A percentile compares a stretch with the other conserved stretches of the same genome.
These are phyloP conservation scores for Gynostemma pentaphyllum DNA, from an alignment of 306 rosid genomes.

Conservation along the genomic window DNA sequence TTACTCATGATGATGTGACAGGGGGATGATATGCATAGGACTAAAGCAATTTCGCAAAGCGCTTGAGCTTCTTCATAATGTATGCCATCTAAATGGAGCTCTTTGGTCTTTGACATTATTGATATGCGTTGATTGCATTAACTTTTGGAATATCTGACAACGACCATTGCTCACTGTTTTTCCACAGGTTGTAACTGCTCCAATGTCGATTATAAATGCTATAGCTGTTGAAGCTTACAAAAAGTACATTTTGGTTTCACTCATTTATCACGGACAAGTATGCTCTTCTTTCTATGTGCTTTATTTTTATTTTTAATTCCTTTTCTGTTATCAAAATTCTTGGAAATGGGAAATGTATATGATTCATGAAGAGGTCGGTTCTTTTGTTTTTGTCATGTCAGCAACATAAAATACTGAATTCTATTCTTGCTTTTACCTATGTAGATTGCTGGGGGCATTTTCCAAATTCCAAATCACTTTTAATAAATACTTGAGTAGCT, in stretches of 20 bases:
- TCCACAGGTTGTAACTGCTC: constrained; percentile 87
- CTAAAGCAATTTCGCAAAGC: constrained; percentile 71
- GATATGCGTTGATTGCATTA: constrained; percentile 8
- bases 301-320: background rate
- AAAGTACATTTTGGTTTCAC: constrained; percentile 73
- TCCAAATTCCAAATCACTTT: background rate
- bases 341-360: background rate
- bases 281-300: constrained; percentile 15
- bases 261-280: constrained; percentile 83
- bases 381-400: background rate
- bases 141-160: background rate
- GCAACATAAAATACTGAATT: background rate
- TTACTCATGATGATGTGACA: constrained; percentile 27
- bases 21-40: constrained; percentile 96
- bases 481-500: background rate
- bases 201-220: constrained; percentile 63
- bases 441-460: background rate
- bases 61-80: constrained; percentile 90
- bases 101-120: background rate
- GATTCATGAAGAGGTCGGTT: background rate
- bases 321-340: background rate
- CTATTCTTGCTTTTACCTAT: background rate
- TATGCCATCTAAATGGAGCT: constrained; percentile 20
- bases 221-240: constrained; percentile 93
- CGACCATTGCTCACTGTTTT: constrained; percentile 15